Conservation (phyloP, 1,284 basidiomycete species). For the Cryptococcus sp. region DNA sequence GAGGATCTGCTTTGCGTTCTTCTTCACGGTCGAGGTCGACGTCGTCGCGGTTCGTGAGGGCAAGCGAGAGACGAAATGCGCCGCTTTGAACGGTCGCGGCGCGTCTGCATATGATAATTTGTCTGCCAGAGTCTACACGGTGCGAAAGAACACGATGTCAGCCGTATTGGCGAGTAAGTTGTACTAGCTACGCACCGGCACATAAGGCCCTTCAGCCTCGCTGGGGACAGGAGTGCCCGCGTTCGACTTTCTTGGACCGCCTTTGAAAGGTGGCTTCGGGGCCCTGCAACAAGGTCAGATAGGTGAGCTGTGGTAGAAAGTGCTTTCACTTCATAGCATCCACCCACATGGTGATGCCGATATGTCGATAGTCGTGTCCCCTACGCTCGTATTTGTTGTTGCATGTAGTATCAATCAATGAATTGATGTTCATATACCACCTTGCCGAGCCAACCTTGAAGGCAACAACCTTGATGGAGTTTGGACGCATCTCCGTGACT, state of each 20-base stretch:
- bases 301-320: too few relatives aligned
- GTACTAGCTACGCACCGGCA: slow-evolving; percentile 2
- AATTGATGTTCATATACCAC: background rate
- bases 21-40: slow-evolving; percentile 34
- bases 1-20: slow-evolving; percentile 51
- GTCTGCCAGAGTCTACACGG: slow-evolving; percentile 35
- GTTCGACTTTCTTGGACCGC: slow-evolving; percentile 40
- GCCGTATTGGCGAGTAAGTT: background rate
- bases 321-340: too few relatives aligned
- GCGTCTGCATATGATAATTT: slow-evolving; percentile 43
- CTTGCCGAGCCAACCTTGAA: background rate
- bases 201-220: slow-evolving; percentile 17
- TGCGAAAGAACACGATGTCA: background rate
- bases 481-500: background rate
- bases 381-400: background rate
- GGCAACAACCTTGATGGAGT: background rate
- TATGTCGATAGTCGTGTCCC: too few relatives aligned
- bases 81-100: slow-evolving; percentile 48
- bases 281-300: slow-evolving; percentile 15
- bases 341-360: too few relatives aligned
- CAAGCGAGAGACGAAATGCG: slow-evolving; percentile 37
- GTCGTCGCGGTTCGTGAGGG: slow-evolving; percentile 40
- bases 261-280: slow-evolving; percentile 13
- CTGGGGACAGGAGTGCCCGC: slow-evolving; percentile 37
- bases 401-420: background rate